These are phyloP conservation scores for Aspergillus conjunctus DNA, from an alignment of 495 filamentous ascomycete species.

Conservation along the genomic window DNA sequence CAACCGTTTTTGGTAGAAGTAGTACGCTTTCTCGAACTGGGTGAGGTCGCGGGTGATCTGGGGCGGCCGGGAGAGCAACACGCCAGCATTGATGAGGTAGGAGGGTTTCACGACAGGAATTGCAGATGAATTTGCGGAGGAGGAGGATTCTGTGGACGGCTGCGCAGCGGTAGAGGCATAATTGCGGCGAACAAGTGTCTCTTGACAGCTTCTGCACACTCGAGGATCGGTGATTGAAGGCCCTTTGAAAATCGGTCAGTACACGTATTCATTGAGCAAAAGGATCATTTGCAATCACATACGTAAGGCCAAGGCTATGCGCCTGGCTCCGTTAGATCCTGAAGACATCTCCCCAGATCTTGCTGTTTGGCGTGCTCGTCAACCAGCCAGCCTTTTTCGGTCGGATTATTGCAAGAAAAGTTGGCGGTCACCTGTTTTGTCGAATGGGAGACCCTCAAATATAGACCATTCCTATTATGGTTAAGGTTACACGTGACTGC, in stretches of 20 bases:
- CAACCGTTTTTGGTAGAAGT: conserved; percentile 94
- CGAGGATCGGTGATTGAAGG: conserved; percentile 45
- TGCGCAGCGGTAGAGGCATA: conserved; percentile 47
- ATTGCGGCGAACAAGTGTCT: conserved; percentile 47
- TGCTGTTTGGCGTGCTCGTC: conserved; percentile 23
- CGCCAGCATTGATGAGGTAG: conserved; percentile 73
- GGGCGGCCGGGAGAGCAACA: conserved; percentile 87
- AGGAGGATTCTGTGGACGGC: conserved; percentile 36
- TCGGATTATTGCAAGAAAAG: conserved; percentile 43
- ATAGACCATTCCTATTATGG: conserved; percentile 28
- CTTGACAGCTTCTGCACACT: conserved; percentile 56
- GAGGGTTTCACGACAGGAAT: conserved; percentile 42
- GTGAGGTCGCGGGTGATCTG: conserved; percentile 80
- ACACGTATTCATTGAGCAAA: background rate
- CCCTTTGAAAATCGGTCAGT: conserved; percentile 31
- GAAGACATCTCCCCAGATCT: conserved; percentile 40
- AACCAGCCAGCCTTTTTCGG: conserved; percentile 12
- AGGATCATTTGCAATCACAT: conserved; percentile 26
- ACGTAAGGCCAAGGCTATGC: conserved; percentile 46
- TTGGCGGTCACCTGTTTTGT: conserved; percentile 37
- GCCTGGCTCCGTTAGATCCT: conserved; percentile 49
- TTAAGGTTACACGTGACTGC: conserved; percentile 36
- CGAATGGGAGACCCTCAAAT: conserved; percentile 8
- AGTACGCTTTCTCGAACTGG: conserved; percentile 88
- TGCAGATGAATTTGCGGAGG: conserved; percentile 31